A percentile compares a stretch with the other conserved stretches of the same genome.
Conservation (phyloP, 2,329 filamentous ascomycete species). For the Alternaria metachromatica region DNA sequence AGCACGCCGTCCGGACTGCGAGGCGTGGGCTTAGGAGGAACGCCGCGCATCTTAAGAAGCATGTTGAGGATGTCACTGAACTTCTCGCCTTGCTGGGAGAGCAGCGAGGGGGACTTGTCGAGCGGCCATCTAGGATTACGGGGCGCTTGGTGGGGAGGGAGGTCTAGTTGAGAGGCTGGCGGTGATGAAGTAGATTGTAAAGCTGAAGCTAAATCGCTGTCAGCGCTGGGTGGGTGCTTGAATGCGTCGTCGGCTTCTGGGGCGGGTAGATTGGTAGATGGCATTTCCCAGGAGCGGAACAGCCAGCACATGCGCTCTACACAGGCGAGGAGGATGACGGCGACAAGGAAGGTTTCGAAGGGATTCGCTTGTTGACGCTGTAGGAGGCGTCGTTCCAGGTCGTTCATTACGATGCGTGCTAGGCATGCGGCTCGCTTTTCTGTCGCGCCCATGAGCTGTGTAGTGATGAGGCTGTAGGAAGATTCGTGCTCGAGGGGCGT, state of each 20-base stretch:
- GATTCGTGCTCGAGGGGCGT: constrained; percentile 44
- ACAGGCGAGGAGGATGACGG: constrained; percentile 64
- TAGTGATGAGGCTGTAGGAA: constrained; percentile 59
- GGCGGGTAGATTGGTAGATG: background rate
- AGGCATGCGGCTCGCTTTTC: constrained; percentile 62
- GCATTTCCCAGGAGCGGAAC: constrained; percentile 60
- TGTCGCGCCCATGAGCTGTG: constrained; percentile 61
- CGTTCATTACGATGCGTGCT: constrained; percentile 63
- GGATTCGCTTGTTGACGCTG: constrained; percentile 63
- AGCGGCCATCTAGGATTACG: constrained; percentile 58
- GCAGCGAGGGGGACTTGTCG: constrained; percentile 58
- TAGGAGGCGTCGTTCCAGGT: constrained; percentile 65
- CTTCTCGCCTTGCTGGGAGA: constrained; percentile 63
- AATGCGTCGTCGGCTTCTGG: background rate
- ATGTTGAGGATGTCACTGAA: constrained; percentile 65
- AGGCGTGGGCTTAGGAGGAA: constrained; percentile 50
- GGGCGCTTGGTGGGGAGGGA: constrained; percentile 7
- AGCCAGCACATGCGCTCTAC: constrained; percentile 67
- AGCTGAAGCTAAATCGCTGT: constrained; percentile 31
- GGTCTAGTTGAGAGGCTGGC: constrained; percentile 1
- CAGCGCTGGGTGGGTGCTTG: constrained; percentile 8
- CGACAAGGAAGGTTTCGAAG: constrained; percentile 66
- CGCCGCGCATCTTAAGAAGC: constrained; percentile 63
- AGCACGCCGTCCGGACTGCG: constrained; percentile 45
- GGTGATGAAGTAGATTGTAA: constrained; percentile 27